Conservation (phyloP, 129 eudicot species). For the Logfia minima region DNA sequence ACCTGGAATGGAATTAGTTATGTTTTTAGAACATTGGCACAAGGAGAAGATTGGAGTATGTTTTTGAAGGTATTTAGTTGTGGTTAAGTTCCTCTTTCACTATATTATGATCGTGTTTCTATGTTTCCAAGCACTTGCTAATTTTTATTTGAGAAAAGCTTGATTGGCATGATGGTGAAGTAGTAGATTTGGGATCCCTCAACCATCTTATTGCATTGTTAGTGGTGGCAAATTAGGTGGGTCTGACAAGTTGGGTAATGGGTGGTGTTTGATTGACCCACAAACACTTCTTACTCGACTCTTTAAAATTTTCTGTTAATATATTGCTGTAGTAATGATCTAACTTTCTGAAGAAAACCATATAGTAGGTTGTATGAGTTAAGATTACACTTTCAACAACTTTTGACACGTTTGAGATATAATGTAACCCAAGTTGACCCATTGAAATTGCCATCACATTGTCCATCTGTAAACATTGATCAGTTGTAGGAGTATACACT, state of each 20-base stretch:
- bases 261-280: constrained; percentile 3
- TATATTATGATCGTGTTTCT: not conserved
- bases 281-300: not conserved
- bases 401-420: not conserved
- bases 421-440: not conserved
- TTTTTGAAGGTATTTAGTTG: constrained; percentile 66
- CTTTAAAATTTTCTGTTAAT: not conserved
- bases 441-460: not conserved
- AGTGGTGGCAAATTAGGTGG: constrained; percentile 1
- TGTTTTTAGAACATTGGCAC: constrained; percentile 47
- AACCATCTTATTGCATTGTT: not conserved
- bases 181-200: constrained; percentile 4
- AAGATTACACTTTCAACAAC: not conserved
- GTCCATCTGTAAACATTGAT: constrained; percentile 3
- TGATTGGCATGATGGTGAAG: constrained; percentile 13
- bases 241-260: not conserved
- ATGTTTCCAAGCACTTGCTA: constrained; percentile 10
- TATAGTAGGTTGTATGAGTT: not conserved
- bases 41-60: constrained; percentile 68
- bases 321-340: not conserved
- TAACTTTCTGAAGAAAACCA: not conserved
- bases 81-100: constrained; percentile 25
- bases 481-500: not conserved
- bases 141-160: constrained; percentile 5
- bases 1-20: constrained; percentile 45